phyloP scores from a whole-genome alignment of 495 filamentous ascomycete genomes.

The Xylaria flabelliformis region DNA sequence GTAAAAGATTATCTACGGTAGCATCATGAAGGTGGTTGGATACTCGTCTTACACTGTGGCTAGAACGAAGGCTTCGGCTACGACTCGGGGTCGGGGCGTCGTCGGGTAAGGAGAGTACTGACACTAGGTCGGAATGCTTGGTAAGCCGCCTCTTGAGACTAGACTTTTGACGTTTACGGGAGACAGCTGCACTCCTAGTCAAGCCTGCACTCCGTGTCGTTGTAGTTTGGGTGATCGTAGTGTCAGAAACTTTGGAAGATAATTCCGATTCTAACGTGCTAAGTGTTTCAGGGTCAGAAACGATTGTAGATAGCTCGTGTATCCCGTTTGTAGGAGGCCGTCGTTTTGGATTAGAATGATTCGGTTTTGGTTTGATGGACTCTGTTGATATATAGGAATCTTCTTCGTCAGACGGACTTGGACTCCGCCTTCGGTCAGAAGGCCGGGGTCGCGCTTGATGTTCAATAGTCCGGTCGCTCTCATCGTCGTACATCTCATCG shows the following conservation, averaged over 20 bases:
- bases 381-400: conserved; percentile 45
- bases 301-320: conserved; percentile 77
- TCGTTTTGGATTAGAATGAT: conserved; percentile 47
- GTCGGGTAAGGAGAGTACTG: conserved; percentile 80
- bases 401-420: conserved; percentile 40
- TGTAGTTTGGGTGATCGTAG: conserved; percentile 59
- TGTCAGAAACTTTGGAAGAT: conserved; percentile 53
- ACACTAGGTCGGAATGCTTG: conserved; percentile 92
- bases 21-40: conserved; percentile 69
- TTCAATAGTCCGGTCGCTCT: conserved; percentile 39
- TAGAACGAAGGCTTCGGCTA: conserved; percentile 68
- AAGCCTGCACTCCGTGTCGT: conserved; percentile 53
- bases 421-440: conserved; percentile 36
- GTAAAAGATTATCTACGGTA: conserved; percentile 75
- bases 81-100: conserved; percentile 62
- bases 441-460: conserved; percentile 40
- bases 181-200: conserved; percentile 47
- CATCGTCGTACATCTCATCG: conserved; percentile 42
- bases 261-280: conserved; percentile 53
- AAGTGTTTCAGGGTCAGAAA: conserved; percentile 66
- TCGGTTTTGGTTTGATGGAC: conserved; percentile 36
- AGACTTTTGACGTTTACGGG: conserved; percentile 47
- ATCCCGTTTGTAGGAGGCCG: conserved; percentile 69
- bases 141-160: conserved; percentile 78
- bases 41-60: conserved; percentile 72